These are phyloP conservation scores for Tardiomyces depauwii DNA, from an alignment of 1,139 yeast genomes.

Conservation along the genomic window DNA sequence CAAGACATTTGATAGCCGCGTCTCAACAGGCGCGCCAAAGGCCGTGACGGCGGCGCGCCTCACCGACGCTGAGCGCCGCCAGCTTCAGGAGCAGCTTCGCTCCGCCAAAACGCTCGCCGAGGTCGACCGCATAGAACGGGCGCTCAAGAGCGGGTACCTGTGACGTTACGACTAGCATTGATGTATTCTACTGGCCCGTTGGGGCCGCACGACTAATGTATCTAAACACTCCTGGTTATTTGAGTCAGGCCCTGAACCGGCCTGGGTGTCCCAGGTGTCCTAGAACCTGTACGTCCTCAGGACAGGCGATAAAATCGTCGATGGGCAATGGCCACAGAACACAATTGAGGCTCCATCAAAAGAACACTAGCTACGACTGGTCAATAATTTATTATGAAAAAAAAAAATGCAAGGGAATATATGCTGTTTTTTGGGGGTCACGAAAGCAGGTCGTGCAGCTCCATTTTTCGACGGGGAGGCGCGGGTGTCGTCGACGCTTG, in stretches of 20 bases:
- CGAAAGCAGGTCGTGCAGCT: background rate
- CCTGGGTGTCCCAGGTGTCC: too few relatives aligned
- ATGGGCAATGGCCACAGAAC: too few relatives aligned
- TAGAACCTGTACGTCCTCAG: too few relatives aligned
- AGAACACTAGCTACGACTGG: too few relatives aligned
- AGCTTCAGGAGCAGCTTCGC: constrained; percentile 42
- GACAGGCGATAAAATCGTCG: too few relatives aligned
- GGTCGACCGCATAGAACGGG: constrained; percentile 56
- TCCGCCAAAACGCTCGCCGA: constrained; percentile 62
- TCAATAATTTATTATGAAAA: too few relatives aligned
- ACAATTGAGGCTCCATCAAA: too few relatives aligned
- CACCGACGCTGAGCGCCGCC: constrained; percentile 41
- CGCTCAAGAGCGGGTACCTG: constrained; percentile 31
- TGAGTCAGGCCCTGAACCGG: too few relatives aligned
- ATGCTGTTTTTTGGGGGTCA: background rate
- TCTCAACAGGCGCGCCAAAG: constrained; percentile 1
- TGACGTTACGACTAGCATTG: constrained; percentile 5
- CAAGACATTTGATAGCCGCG: constrained; percentile 10
- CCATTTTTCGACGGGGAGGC: background rate
- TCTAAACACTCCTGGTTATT: too few relatives aligned
- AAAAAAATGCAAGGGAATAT: background rate
- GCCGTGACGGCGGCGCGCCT: constrained; percentile 22
- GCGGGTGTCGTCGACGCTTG: background rate
- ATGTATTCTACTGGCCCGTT: background rate
- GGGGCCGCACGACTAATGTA: background rate